Base-by-base conservation (phyloP, 192 early-diverging fungal genomes). In the Coemansia sp. region DNA sequence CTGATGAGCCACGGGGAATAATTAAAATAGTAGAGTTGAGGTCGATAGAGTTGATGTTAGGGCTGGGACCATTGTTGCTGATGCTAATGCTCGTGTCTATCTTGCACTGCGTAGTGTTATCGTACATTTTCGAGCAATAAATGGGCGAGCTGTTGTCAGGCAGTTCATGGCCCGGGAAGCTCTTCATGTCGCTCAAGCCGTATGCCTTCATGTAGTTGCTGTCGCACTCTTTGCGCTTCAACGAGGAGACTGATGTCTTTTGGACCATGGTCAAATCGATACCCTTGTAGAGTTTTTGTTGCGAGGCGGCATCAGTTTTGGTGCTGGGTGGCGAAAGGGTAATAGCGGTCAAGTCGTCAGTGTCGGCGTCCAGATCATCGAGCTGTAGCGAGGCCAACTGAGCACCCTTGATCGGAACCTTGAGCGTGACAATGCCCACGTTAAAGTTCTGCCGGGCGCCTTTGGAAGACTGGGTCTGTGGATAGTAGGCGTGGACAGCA, bases 21-120 rank as follows among this genome's bases (percentile, higher is more conserved):
- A 82, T 66, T 15, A 75, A 68, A 12, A 82, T 60, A 11, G 80
- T 77, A n/a, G 80, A 82, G 72, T 82, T 77, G 69, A 82, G 80
- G 27, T 74, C 62, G 23, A 63, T 51, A 44, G 80, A 82, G 59
- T 76, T 66, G 45, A 68, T 38, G n/a, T 58, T 51, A 27, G 25
- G 12, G 51, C 46, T 62, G 15, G 68, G 65, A 38, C 38, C 59
- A 29, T 48, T 58, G 17, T 55, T 53, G 46, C 37, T 74, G 70
- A 78, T 77, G 4, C 53, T 25, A 21, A 84, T 79, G 77, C 63
- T 64, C 4, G 77, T 42, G 68, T 84, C 77, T 21, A 58, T 19
- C 10, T 55, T 19, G 80, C 80, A 82, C 21, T 63, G n/a, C 3
- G 75, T 82, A 10, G 66, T 58, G 39, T 77, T 77, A 58, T 72